phyloP scores from a whole-genome alignment of 1,284 basidiomycete species.

The Ganoderma lucidum region DNA sequence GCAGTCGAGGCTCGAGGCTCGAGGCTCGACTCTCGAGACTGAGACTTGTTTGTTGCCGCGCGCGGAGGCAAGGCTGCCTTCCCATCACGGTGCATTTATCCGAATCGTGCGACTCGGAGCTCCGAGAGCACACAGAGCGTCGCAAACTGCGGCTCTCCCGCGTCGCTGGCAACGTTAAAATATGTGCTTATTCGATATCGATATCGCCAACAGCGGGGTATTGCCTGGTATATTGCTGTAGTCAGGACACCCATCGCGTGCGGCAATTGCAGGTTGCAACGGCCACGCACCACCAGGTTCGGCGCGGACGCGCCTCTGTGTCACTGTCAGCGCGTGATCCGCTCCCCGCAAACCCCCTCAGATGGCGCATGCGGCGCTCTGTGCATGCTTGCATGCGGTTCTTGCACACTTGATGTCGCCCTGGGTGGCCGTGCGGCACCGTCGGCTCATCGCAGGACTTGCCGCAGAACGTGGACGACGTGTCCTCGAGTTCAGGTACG shows the following conservation, averaged over 20 bases:
- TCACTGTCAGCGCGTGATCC: background rate
- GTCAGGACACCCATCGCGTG: background rate
- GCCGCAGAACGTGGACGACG: background rate
- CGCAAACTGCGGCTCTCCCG: background rate
- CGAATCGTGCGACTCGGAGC: background rate
- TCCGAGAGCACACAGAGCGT: background rate
- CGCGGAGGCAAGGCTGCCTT: background rate
- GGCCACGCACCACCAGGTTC: no score
- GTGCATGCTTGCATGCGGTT: background rate
- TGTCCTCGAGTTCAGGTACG: constrained; percentile 12
- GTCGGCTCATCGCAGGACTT: background rate
- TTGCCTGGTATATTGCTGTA: background rate
- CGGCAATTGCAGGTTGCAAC: background rate
- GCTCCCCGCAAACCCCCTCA: background rate
- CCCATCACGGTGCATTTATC: background rate
- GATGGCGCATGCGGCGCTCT: background rate
- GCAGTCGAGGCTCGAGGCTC: background rate
- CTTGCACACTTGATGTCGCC: background rate
- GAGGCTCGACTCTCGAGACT: no score
- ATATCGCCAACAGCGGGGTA: background rate
- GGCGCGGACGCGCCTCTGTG: background rate
- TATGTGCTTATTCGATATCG: no score
- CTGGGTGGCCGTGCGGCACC: background rate
- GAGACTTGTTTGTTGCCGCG: background rate
- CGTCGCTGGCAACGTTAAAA: background rate